These are phyloP conservation scores for Amanita pseudoporphyria DNA, from an alignment of 768 basidiomycete species.

Conservation along the genomic window DNA sequence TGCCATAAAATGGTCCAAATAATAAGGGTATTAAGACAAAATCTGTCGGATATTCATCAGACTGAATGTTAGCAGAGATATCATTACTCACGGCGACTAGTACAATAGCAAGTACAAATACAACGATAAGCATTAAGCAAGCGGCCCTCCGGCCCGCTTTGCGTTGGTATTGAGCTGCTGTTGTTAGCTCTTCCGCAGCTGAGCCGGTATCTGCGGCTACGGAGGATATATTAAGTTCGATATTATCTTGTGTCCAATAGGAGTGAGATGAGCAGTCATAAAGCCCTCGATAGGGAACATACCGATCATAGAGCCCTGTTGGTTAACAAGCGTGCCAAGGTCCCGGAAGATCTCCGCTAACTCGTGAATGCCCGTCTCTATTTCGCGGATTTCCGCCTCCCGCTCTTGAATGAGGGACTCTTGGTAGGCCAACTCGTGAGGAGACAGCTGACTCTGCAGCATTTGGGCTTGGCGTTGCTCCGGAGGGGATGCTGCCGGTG, in stretches of 20 bases:
- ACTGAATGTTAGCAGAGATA: constrained; percentile 1
- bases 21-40: constrained; percentile 11
- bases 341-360: constrained; percentile 94
- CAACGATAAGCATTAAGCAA: constrained; percentile 82
- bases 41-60: constrained; percentile 4
- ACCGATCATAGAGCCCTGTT: constrained; percentile 96
- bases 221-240: constrained; percentile 86
- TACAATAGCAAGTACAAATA: constrained; percentile 81
- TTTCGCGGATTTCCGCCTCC: constrained; percentile 90
- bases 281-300: constrained; percentile 17
- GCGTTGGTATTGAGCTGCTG: constrained; percentile 89
- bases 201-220: constrained; percentile 75
- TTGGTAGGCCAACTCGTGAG: constrained; percentile 91
- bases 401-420: constrained; percentile 93
- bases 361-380: constrained; percentile 95
- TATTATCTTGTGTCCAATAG: constrained; percentile 57
- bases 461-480: constrained; percentile 63
- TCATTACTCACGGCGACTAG: constrained; percentile 72
- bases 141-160: constrained; percentile 86
- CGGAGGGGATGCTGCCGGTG: constrained; percentile 29
- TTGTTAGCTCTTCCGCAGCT: constrained; percentile 79
- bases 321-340: constrained; percentile 86
- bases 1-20: background rate
- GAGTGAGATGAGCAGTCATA: background rate
- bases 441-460: constrained; percentile 67